phyloP scores from a whole-genome alignment of 495 filamentous ascomycete genomes.

The Neurospora hispaniola region DNA sequence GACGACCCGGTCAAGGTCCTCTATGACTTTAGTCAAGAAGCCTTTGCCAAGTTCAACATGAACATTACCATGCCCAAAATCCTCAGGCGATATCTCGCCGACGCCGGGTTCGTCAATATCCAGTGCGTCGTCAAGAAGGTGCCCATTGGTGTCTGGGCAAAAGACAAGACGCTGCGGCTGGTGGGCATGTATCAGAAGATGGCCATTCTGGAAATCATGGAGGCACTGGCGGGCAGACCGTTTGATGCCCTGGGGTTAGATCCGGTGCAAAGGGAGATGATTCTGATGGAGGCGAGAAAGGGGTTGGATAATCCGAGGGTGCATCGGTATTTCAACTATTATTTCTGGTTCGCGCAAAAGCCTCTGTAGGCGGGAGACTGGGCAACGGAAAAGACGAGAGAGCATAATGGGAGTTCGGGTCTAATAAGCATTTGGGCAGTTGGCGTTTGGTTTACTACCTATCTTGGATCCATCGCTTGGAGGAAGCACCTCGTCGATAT shows the following conservation, averaged over 20 bases:
- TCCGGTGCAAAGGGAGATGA: slow-evolving; percentile 20
- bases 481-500: no score
- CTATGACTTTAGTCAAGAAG: slow-evolving; percentile 18
- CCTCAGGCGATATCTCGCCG: slow-evolving; percentile 35
- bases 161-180: slow-evolving; percentile 43
- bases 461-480: no score
- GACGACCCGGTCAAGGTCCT: slow-evolving; percentile 27
- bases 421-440: no score
- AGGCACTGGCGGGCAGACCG: slow-evolving; percentile 39
- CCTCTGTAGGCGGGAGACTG: background rate
- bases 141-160: slow-evolving; percentile 47
- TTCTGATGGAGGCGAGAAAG: slow-evolving; percentile 17
- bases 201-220: slow-evolving; percentile 39
- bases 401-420: no score
- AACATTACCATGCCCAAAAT: slow-evolving; percentile 37
- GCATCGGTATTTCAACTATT: slow-evolving; percentile 30
- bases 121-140: slow-evolving; percentile 39
- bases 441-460: no score
- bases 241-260: slow-evolving; percentile 32
- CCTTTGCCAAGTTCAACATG: slow-evolving; percentile 25
- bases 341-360: slow-evolving; percentile 32
- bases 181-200: slow-evolving; percentile 40
- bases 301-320: slow-evolving; percentile 17
- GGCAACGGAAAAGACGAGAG: no score
- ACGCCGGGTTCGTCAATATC: slow-evolving; percentile 51